These are phyloP conservation scores for Sphagnurus paluster DNA, from an alignment of 1,284 basidiomycete species.

Conservation along the genomic window DNA sequence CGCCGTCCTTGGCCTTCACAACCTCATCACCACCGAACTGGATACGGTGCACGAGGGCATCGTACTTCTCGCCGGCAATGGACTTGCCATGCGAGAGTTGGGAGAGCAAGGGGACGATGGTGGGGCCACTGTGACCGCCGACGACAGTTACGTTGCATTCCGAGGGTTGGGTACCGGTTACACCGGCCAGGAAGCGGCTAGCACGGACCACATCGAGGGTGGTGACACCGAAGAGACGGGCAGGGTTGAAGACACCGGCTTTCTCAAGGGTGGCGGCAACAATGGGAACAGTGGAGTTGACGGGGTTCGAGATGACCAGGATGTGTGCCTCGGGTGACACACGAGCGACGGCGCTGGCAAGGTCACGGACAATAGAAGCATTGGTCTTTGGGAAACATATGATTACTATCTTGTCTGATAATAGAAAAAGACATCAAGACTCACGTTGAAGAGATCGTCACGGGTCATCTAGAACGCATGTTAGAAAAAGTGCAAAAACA, in stretches of 20 bases:
- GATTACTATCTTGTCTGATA: slow-evolving; percentile 5
- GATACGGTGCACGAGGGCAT: slow-evolving; percentile 79
- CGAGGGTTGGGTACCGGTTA: slow-evolving; percentile 67
- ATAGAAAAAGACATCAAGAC: background rate
- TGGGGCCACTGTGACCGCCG: slow-evolving; percentile 95
- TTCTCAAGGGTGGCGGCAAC: slow-evolving; percentile 93
- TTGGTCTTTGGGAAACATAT: slow-evolving; percentile 78
- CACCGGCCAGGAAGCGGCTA: slow-evolving; percentile 84
- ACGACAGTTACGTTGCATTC: slow-evolving; percentile 85
- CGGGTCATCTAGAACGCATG: slow-evolving; percentile 78
- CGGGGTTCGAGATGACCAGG: slow-evolving; percentile 96
- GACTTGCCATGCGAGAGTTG: slow-evolving; percentile 70
- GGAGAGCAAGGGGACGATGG: slow-evolving; percentile 94
- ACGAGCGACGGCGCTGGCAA: slow-evolving; percentile 86
- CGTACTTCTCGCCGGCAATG: slow-evolving; percentile 67
- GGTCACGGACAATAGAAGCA: slow-evolving; percentile 94
- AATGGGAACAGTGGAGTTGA: slow-evolving; percentile 96
- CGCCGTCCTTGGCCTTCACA: slow-evolving; percentile 88
- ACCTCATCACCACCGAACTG: slow-evolving; percentile 94
- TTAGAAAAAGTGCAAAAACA: slow-evolving; percentile 29
- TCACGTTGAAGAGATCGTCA: slow-evolving; percentile 98
- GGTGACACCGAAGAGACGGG: slow-evolving; percentile 83
- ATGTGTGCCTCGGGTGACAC: slow-evolving; percentile 90
- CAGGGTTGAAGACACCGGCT: slow-evolving; percentile 91
- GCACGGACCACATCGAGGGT: slow-evolving; percentile 97